phyloP scores from a whole-genome alignment of 2,329 filamentous ascomycete species.

The Elsinoe necatrix region DNA sequence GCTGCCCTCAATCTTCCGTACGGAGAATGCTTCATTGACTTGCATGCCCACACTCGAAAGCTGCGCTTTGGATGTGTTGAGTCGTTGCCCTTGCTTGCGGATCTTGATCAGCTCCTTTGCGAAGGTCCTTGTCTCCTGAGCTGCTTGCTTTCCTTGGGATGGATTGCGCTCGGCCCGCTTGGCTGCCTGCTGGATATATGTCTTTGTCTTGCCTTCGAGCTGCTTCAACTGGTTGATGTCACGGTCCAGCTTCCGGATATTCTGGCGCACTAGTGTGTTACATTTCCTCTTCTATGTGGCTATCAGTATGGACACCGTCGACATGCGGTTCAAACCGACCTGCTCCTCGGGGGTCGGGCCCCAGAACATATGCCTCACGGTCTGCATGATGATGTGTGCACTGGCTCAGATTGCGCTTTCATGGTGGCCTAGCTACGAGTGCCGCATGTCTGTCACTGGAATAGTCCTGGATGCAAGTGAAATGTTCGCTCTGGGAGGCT shows the following conservation, averaged over 20 bases:
- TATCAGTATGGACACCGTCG: conserved; percentile 13
- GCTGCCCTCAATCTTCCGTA: conserved; percentile 90
- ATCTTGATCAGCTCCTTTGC: conserved; percentile 78
- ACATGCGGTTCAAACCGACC: conserved; percentile 44
- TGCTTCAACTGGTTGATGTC: conserved; percentile 73
- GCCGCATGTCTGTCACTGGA: neutral
- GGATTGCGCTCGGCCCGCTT: conserved; percentile 74
- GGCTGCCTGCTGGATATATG: conserved; percentile 73
- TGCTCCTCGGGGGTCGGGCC: conserved; percentile 90
- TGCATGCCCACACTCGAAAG: conserved; percentile 92
- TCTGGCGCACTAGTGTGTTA: conserved; percentile 78
- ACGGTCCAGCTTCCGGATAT: conserved; percentile 89
- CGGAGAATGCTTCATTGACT: conserved; percentile 90
- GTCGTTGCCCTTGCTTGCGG: conserved; percentile 63
- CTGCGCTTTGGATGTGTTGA: conserved; percentile 84
- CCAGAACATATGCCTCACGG: conserved; percentile 75
- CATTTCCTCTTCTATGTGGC: conserved; percentile 77
- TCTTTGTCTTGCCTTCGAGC: conserved; percentile 76
- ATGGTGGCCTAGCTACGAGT: neutral
- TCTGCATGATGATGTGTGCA: conserved; percentile 58
- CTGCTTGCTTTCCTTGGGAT: conserved; percentile 67
- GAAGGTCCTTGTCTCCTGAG: conserved; percentile 76
- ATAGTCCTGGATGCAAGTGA: neutral
- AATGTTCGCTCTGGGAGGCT: neutral
- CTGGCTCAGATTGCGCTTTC: neutral